Evolutionary conservation across 306 rosid species (phyloP).

Genomic region (Prunus campanulata): DNA sequence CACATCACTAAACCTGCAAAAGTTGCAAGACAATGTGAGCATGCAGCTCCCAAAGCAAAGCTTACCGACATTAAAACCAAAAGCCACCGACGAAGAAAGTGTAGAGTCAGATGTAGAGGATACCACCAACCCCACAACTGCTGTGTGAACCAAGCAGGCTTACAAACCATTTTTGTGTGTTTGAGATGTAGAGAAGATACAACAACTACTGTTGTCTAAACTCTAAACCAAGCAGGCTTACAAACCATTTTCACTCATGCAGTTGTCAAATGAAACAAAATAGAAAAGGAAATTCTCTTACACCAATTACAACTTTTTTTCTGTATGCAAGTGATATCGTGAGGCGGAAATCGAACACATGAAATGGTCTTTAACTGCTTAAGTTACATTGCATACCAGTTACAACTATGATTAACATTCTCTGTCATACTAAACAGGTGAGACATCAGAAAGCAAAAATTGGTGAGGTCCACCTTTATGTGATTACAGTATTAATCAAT

Average conservation of each 20-base stretch:
- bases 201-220: too few relatives aligned
- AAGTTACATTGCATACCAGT: slow-evolving; percentile 15
- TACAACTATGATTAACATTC: slow-evolving; percentile 43
- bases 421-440: slow-evolving; percentile 65
- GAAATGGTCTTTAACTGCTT: too few relatives aligned
- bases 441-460: slow-evolving; percentile 56
- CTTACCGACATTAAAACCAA: slow-evolving; percentile 27
- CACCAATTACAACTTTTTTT: too few relatives aligned
- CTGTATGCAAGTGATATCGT: too few relatives aligned
- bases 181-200: too few relatives aligned
- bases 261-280: slow-evolving; percentile 2
- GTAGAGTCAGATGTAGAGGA: slow-evolving; percentile 23
- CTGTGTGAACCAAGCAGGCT: slow-evolving; percentile 22
- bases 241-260: too few relatives aligned
- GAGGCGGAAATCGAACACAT: too few relatives aligned
- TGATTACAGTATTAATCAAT: too few relatives aligned
- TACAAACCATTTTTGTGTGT: background rate
- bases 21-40: slow-evolving; percentile 18
- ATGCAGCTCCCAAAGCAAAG: slow-evolving; percentile 28
- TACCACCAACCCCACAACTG: background rate
- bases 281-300: background rate
- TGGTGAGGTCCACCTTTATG: slow-evolving; percentile 51
- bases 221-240: too few relatives aligned
- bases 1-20: slow-evolving; percentile 38
- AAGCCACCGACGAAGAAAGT: slow-evolving; percentile 7